Evolutionary conservation across 192 early-diverging fungal species (phyloP).

Genomic region (Oehlia diaphana): DNA sequence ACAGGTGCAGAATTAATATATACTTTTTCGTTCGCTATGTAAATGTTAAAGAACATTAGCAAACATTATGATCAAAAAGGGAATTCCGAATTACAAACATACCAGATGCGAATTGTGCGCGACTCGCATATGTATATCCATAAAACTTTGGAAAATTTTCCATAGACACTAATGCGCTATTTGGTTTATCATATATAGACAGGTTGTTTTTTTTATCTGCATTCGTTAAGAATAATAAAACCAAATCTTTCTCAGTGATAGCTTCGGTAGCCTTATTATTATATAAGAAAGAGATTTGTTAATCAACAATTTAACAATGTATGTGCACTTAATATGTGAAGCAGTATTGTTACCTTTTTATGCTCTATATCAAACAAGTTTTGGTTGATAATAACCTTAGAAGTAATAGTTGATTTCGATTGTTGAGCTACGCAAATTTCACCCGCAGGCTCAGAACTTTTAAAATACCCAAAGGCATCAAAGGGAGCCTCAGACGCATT

Average conservation of each 20-base stretch:
- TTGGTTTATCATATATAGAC: not conserved
- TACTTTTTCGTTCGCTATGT: too few species aligned
- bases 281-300: not conserved
- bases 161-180: not conserved
- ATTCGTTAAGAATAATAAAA: constrained; percentile 11
- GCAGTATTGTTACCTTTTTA: not conserved
- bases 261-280: not conserved
- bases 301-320: constrained; percentile 9
- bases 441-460: not conserved
- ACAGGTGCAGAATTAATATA: too few species aligned
- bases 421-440: not conserved
- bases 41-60: too few species aligned
- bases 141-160: constrained; percentile 12
- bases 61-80: too few species aligned
- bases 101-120: too few species aligned
- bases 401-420: too few species aligned
- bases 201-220: not conserved
- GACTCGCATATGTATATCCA: constrained; percentile 2
- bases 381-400: too few species aligned
- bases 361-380: too few species aligned
- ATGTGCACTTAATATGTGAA: not conserved
- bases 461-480: not conserved
- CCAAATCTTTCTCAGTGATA: not conserved
- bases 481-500: not conserved
- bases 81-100: too few species aligned